Evolutionary conservation across 192 early-diverging fungal species (phyloP), one percentile per base, ranked within the genome.

Genomic region (Linnemannia hyalina): DNA sequence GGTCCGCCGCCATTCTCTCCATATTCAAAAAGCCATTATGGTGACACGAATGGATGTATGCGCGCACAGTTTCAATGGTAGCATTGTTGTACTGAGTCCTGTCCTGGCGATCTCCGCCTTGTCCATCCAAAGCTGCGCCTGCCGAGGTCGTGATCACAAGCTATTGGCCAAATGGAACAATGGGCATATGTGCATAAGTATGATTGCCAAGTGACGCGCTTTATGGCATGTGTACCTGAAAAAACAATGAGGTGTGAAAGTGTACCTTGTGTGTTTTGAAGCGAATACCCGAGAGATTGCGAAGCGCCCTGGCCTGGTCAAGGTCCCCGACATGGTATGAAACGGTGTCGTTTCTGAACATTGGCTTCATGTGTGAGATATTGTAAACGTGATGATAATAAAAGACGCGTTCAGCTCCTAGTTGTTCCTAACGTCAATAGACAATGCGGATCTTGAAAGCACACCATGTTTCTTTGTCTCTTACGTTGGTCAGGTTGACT

Each of bases 1-100:
- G 41, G 18, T 77, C 75, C n/a, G 49, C 44, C 4, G 75, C 55
- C 83, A 86, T 86, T 49, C 74, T 86, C 26, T 86, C 78, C 42
- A 86, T 46, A 4, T 81, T 80, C 60, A 86, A 65, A 26, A 80
- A 86, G 23, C 83, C 79, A 20, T 57, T 44, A 18, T 69, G 73
- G 69, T 80, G 41, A 16, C 79, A 75, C 32, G 78, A 77, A 3
- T 52, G 69, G 6, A 86, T 54, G 46, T 77, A 86, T 0, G 26
- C 32, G 20, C 83, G 83, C 23, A 86, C 80, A 6, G 71, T 36
- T 26, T 80, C 71, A n/a, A 86, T 81, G n/a, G 70, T 70, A 20
- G 68, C 68, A 40, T 26, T 9, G 55, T 26, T 57, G 55, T 26
- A 26, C 7, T 23, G 22, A 11, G 7, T 10, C 5, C 7, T 57